Evolutionary conservation across 2,329 filamentous ascomycete species (phyloP).

Genomic region (Cucurbitaria berberidis): DNA sequence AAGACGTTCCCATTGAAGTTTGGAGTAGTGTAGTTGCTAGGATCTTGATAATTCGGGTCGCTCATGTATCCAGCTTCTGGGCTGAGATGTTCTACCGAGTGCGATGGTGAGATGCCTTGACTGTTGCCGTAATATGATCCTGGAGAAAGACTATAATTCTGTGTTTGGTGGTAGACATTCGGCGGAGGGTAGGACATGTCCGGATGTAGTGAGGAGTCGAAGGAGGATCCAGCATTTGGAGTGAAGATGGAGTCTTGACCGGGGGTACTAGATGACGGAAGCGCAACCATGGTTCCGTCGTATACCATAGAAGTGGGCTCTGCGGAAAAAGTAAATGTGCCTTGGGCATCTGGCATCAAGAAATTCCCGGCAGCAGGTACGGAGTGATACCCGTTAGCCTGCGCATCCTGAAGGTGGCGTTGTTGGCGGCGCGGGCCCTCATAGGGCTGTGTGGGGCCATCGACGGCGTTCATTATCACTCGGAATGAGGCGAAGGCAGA

Average conservation of each 20-base stretch:
- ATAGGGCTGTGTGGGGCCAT: slow-evolving; percentile 43
- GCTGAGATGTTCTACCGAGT: slow-evolving; percentile 48
- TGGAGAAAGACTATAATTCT: slow-evolving; percentile 40
- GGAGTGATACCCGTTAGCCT: slow-evolving; percentile 33
- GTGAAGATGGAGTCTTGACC: slow-evolving; percentile 40
- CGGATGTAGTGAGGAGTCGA: slow-evolving; percentile 45
- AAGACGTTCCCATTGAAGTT: slow-evolving; percentile 40
- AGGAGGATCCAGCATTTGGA: slow-evolving; percentile 41
- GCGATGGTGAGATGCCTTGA: slow-evolving; percentile 45
- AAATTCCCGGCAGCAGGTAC: slow-evolving; percentile 29
- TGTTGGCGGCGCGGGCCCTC: slow-evolving; percentile 44
- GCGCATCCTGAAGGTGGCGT: slow-evolving; percentile 42
- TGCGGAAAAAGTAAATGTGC: slow-evolving; percentile 44
- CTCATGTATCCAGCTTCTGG: slow-evolving; percentile 44
- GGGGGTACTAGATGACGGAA: slow-evolving; percentile 27
- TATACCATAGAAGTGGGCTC: slow-evolving; percentile 44
- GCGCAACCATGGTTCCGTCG: slow-evolving; percentile 35
- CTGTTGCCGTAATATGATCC: slow-evolving; percentile 36
- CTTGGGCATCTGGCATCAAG: slow-evolving; percentile 40
- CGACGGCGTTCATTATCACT: slow-evolving; percentile 39
- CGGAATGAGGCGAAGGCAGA: slow-evolving; percentile 27
- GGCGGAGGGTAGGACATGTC: slow-evolving; percentile 41
- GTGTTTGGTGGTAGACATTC: slow-evolving; percentile 32
- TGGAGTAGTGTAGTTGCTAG: slow-evolving; percentile 43
- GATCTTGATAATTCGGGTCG: slow-evolving; percentile 40